These are phyloP conservation scores for Scutellaria baicalensis DNA, from an alignment of 257 asterid genomes.

Conservation along the genomic window DNA sequence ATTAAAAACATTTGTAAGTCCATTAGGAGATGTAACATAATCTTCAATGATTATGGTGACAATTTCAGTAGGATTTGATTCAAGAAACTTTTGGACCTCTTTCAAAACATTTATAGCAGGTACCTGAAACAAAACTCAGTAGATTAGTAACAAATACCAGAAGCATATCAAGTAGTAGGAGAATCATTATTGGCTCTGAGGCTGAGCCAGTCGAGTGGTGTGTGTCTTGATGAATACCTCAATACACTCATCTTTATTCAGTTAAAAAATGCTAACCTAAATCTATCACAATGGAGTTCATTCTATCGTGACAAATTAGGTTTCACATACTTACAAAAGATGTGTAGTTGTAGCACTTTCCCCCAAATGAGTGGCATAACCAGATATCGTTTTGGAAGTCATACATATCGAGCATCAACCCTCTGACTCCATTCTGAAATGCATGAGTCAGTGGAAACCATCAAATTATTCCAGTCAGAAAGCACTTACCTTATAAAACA, in stretches of 20 bases:
- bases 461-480: neutral
- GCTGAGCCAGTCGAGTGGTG: too few relatives aligned
- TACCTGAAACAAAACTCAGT: slow-evolving; percentile 36
- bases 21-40: slow-evolving; percentile 69
- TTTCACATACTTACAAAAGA: slow-evolving; percentile 65
- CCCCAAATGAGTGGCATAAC: slow-evolving; percentile 93
- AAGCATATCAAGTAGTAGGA: neutral
- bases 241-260: neutral
- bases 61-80: slow-evolving; percentile 77
- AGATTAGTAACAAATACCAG: slow-evolving; percentile 13
- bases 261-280: neutral
- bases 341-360: slow-evolving; percentile 79
- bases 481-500: neutral
- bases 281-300: neutral
- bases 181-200: neutral
- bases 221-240: neutral
- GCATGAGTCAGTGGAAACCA: slow-evolving; percentile 13
- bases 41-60: slow-evolving; percentile 88
- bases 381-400: slow-evolving; percentile 79
- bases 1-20: slow-evolving; percentile 58
- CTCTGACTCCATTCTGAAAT: slow-evolving; percentile 90
- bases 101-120: slow-evolving; percentile 74
- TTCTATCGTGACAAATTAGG: neutral
- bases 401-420: slow-evolving; percentile 95
- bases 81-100: slow-evolving; percentile 71